Percentiles rank a stretch among this genome's conserved stretches.
These are phyloP conservation scores for Hagleromyces aurorensis DNA, from an alignment of 805 yeast genomes.

Conservation along the genomic window DNA sequence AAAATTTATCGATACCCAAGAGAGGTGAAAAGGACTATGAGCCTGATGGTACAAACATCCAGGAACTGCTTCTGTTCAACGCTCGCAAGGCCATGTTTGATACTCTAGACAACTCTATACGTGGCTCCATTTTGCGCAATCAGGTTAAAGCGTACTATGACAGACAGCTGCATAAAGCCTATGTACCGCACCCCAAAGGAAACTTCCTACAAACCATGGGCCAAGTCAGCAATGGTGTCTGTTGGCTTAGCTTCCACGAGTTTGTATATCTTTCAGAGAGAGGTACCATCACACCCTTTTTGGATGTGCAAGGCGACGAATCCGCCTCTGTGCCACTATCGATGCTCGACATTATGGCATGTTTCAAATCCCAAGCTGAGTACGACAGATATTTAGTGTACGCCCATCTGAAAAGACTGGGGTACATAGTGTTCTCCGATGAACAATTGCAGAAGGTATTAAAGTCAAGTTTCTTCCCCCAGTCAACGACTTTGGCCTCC, in stretches of 20 bases:
- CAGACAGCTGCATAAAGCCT: constrained; percentile 28
- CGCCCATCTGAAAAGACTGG: constrained; percentile 66
- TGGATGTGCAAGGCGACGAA: constrained; percentile 21
- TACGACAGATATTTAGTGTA: constrained; percentile 58
- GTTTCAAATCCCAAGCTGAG: constrained; percentile 35
- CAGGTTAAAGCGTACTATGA: constrained; percentile 45
- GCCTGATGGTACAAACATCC: constrained; percentile 64
- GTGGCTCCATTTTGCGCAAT: constrained; percentile 44
- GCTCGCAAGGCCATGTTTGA: constrained; percentile 66
- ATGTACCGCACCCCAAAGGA: constrained; percentile 53
- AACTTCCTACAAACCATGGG: constrained; percentile 72
- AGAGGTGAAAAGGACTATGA: constrained; percentile 83
- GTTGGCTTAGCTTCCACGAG: constrained; percentile 58
- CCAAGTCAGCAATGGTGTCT: constrained; percentile 39
- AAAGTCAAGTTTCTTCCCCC: no score
- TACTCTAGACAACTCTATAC: constrained; percentile 42
- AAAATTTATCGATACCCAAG: constrained; percentile 38
- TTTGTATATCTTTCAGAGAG: constrained; percentile 72
- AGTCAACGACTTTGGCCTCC: background rate
- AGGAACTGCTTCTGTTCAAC: constrained; percentile 38
- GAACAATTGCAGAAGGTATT: constrained; percentile 2
- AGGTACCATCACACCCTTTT: constrained; percentile 50
- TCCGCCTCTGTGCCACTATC: constrained; percentile 46
- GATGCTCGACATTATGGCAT: constrained; percentile 55
- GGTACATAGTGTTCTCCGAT: constrained; percentile 50